These are phyloP conservation scores for Allium sativum DNA, from an alignment of 106 monocot species.

Conservation along the genomic window DNA sequence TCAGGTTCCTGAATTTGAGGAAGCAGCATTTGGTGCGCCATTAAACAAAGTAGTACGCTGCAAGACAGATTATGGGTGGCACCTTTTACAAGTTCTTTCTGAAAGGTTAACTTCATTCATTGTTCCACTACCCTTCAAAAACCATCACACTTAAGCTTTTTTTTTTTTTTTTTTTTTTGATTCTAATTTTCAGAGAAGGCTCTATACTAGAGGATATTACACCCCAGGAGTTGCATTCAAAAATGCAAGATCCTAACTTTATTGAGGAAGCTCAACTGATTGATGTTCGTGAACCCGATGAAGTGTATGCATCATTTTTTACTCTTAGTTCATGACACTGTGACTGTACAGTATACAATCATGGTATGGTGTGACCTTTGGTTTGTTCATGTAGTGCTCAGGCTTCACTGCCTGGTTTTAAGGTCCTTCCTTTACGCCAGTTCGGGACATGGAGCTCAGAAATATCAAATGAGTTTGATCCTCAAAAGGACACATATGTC, in stretches of 20 bases:
- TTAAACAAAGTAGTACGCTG: conserved; percentile 90
- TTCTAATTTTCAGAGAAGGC: conserved; percentile 39
- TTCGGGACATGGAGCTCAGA: conserved; percentile 90
- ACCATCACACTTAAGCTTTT: background rate
- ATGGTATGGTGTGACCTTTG: background rate
- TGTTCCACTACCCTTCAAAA: background rate
- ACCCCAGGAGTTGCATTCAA: conserved; percentile 66
- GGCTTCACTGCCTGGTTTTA: conserved; percentile 89
- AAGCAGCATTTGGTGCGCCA: conserved; percentile 85
- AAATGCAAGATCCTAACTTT: conserved; percentile 86
- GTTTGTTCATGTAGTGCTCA: conserved; percentile 32
- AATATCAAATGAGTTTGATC: conserved; percentile 80
- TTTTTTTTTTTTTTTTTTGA: background rate
- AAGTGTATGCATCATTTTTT: conserved; percentile 53
- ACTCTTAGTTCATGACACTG: background rate
- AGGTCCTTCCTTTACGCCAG: conserved; percentile 75
- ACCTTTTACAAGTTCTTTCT: conserved; percentile 86
- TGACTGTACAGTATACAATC: background rate
- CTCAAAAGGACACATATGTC: conserved; percentile 79
- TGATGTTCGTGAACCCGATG: conserved; percentile 92
- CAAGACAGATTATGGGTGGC: conserved; percentile 93
- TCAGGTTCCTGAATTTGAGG: conserved; percentile 92
- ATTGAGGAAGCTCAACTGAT: conserved; percentile 88
- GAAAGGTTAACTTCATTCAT: conserved; percentile 40
- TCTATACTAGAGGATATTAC: conserved; percentile 56